Base-by-base conservation (phyloP, 1,284 basidiomycete genomes). In the Puccinia polysora region DNA sequence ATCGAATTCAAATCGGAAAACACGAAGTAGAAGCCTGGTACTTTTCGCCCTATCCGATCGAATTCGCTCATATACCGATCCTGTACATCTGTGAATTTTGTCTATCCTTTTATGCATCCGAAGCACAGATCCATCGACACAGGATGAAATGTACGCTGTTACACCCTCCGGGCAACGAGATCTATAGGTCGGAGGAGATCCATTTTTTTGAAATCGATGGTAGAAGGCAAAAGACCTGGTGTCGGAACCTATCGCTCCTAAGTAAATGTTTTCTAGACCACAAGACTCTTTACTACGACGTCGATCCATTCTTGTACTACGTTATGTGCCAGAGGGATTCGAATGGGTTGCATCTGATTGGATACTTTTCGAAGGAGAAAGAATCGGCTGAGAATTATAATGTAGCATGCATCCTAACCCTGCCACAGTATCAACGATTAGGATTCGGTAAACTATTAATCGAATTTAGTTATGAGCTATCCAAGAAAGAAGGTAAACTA, bases 21-120 rank as follows among this genome's bases (percentile, higher is more conserved):
- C 88, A 95, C 82, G 91, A 97, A 82, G 89, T 98, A 77, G 94
- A 98, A 78, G 89, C 94, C 8, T 99, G 96, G 96, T 99, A 98
- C 82, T 98, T 98, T 83, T 93, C 90, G 77, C 95, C 96, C 5
- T 98, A 98, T 82, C 96, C 96, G 4, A 88, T 92, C 81, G 96
- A 98, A 82, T 98, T 90, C 82, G 91, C 95, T 47, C 89, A 98
- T 81, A 86, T 96, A 36, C 92, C 94, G 30, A 84, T 94, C 74
- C 85, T 98, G 58, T 97, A 94, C 84, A 87, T 99, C 79, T 99
- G 96, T 87, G 96, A 99, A 82, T 97, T 96, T 83, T 99, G 96
- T 80, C 84, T 97, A 65, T 87, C 87, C 47, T 97, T 89, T 83
- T 96, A 88, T 81, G 89, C 89, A 47, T 89, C 89, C 18, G 84